Evolutionary conservation across 345 rosid species (phyloP).

Genomic region (Turritis glabra): DNA sequence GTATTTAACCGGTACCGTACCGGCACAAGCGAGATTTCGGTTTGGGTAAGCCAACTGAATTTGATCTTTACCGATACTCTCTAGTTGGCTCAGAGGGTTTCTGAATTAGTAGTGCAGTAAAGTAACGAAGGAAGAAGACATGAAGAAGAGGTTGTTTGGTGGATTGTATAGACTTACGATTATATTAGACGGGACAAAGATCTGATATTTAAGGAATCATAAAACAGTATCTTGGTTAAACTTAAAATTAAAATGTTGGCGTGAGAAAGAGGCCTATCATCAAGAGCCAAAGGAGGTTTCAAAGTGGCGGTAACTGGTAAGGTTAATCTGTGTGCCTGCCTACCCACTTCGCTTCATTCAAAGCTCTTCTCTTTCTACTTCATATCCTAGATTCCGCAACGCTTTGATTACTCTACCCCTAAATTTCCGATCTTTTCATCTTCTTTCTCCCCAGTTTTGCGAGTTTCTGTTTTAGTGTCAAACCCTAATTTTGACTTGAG

Average conservation of each 20-base stretch:
- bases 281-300: constrained; percentile 1
- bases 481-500: constrained; percentile 16
- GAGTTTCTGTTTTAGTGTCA: neutral
- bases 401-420: neutral
- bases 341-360: neutral
- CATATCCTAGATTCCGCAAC: neutral
- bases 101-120: neutral
- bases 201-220: constrained; percentile 1
- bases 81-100: neutral
- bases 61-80: neutral
- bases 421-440: neutral
- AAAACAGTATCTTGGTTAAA: neutral
- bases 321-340: constrained; percentile 11
- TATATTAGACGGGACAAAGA: neutral
- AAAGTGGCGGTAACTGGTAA: constrained; percentile 8
- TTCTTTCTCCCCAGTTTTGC: neutral
- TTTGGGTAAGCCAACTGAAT: neutral
- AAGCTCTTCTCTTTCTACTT: constrained; percentile 6
- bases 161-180: neutral
- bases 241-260: neutral
- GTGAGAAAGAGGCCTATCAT: constrained; percentile 6
- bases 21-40: neutral
- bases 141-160: neutral
- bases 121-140: no score
- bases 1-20: no score